Percentiles rank a stretch among this genome's conserved stretches.
Conservation (phyloP, 75 land plant species). For the Pinus tabuliformis region DNA sequence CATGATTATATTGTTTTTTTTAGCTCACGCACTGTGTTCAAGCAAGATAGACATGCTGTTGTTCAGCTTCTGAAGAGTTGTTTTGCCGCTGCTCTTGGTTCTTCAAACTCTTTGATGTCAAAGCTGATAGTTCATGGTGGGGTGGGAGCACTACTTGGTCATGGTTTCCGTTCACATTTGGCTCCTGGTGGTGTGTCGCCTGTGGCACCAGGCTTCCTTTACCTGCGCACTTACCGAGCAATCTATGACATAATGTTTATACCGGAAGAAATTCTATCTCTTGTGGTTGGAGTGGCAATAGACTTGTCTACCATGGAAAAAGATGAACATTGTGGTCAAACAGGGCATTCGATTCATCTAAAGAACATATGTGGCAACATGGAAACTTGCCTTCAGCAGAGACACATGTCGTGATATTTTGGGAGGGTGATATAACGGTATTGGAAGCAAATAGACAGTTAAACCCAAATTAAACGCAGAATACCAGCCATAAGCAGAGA, state of each 20-base stretch:
- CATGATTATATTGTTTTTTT: constrained; percentile 72
- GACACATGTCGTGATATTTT: too few species aligned
- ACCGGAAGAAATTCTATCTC: constrained; percentile 47
- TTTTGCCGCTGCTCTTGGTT: constrained; percentile 57
- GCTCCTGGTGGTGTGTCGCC: constrained; percentile 12
- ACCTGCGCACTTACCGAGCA: constrained; percentile 50
- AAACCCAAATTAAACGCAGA: too few species aligned
- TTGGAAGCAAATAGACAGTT: too few species aligned
- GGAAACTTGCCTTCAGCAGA: too few species aligned
- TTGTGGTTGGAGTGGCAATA: constrained; percentile 50
- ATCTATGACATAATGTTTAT: constrained; percentile 66
- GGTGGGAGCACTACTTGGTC: constrained; percentile 66
- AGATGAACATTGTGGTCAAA: neutral
- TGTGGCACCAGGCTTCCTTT: constrained; percentile 67
- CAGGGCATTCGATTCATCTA: too few species aligned
- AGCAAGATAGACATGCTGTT: constrained; percentile 52
- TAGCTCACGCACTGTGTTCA: constrained; percentile 47
- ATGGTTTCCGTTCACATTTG: constrained; percentile 16
- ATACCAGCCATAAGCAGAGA: too few species aligned
- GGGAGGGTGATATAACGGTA: too few species aligned
- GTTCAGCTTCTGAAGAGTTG: constrained; percentile 68
- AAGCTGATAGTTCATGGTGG: constrained; percentile 41
- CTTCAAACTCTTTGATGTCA: constrained; percentile 15
- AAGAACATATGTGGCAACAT: too few species aligned
- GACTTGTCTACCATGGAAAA: constrained; percentile 25